Evolutionary conservation across 805 yeast genomes (phyloP), one percentile per base, ranked within the genome.

Genomic region (Monosporozyma siamensis): DNA sequence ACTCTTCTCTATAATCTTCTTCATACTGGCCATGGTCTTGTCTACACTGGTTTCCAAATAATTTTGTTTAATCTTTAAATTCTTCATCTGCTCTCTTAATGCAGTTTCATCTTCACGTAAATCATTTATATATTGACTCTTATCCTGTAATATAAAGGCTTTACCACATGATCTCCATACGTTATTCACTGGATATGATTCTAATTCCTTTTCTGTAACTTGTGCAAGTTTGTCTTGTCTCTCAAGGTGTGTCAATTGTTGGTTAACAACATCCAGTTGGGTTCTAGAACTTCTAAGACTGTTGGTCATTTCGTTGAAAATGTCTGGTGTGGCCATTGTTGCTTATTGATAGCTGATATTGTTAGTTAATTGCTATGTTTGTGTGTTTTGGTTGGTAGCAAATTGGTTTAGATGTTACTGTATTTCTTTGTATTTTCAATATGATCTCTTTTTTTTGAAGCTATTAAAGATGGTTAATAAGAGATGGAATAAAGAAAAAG

Each of bases 151-250:
- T 3, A 82, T 63, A 58, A 82, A 83, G 24, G 86, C 75, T 61
- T 82, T 82, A 23, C 97, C 97, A 27, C 85, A 75, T 4, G 94
- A 85, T 56, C 84, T 77, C 92, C 95, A 88, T 4, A 88, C 89
- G 7, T 56, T 57, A 8, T 74, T 71, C 17, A 66, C 66, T 8
- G 66, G 69, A 11, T 72, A 64, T 34, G 74, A 67, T 21, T 64
- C 66, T 39, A 87, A 66, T 49, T 82, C 83, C 26, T 69, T 56
- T 26, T 70, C 63, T 7, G 94, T 81, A 35, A 75, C 66, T 21
- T 72, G 71, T 17, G 79, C 71, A 38, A 82, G 58, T 51, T 68
- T 70, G 50, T 54, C 59, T 44, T 63, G 66, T 41, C 60, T 59
- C 10, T 56, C 56, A 18, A 63, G 43, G 20, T 51, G 52, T 5